Percentiles rank a stretch among this genome's conserved stretches.
phyloP scores from a whole-genome alignment of 805 yeast genomes.

The Candida tammaniensis region DNA sequence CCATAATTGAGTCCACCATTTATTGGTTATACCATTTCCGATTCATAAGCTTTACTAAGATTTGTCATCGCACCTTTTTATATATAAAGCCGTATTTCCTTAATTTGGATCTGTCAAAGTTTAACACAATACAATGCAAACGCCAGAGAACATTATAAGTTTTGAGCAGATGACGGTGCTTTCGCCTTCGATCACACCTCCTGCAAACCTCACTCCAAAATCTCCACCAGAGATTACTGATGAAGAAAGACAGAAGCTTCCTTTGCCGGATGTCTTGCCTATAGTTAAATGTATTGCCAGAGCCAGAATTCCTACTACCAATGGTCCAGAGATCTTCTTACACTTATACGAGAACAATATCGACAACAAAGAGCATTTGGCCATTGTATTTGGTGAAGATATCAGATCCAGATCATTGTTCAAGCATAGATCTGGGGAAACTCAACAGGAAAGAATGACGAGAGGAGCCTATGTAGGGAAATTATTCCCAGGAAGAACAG shows the following conservation, averaged over 20 bases:
- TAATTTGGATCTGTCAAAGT: too few species aligned
- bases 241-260: conserved; percentile 27
- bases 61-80: too few species aligned
- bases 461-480: conserved; percentile 96
- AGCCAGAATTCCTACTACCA: conserved; percentile 94
- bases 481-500: conserved; percentile 77
- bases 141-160: too few species aligned
- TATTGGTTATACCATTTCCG: too few species aligned
- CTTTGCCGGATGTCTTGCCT: conserved; percentile 61
- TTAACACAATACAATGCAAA: neutral
- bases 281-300: conserved; percentile 83
- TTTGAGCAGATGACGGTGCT: conserved; percentile 24
- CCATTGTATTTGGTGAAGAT: conserved; percentile 94
- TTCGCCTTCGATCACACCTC: conserved; percentile 22
- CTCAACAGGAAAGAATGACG: conserved; percentile 95
- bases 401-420: conserved; percentile 77
- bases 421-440: conserved; percentile 58
- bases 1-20: too few species aligned
- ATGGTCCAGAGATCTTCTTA: conserved; percentile 89
- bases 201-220: conserved; percentile 10
- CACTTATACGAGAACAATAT: conserved; percentile 84
- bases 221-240: conserved; percentile 18
- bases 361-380: conserved; percentile 92
- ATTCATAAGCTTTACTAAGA: too few species aligned
- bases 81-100: too few species aligned